phyloP scores from a whole-genome alignment of 306 rosid species.

The Cicer judaicum region DNA sequence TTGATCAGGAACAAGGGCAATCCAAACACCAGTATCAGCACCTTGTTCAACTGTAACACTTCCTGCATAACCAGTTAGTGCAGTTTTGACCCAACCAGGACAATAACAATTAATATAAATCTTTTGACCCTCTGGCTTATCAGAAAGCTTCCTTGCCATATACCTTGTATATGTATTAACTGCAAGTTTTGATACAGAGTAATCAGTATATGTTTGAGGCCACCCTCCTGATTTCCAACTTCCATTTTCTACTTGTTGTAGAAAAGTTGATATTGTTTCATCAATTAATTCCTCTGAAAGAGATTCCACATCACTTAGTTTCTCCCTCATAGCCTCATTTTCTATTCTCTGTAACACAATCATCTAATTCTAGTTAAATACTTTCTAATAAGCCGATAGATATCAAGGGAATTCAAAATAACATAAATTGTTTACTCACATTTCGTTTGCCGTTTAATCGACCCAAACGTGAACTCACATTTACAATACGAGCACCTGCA shows the following conservation, averaged over 20 bases:
- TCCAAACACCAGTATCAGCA: slow-evolving; percentile 96
- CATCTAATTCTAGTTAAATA: background rate
- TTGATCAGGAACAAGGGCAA: slow-evolving; percentile 86
- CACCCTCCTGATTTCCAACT: slow-evolving; percentile 81
- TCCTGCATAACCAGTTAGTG: slow-evolving; percentile 87
- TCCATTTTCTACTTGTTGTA: slow-evolving; percentile 83
- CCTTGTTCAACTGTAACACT: slow-evolving; percentile 77
- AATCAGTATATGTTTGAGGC: slow-evolving; percentile 76
- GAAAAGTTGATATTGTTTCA: slow-evolving; percentile 53
- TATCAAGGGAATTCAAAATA: too few species aligned
- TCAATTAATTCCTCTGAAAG: slow-evolving; percentile 75
- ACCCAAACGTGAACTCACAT: slow-evolving; percentile 82
- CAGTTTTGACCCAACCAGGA: slow-evolving; percentile 97
- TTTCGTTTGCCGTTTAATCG: slow-evolving; percentile 74
- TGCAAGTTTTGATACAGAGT: slow-evolving; percentile 81
- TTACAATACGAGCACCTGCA: slow-evolving; percentile 81
- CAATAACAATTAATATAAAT: slow-evolving; percentile 84
- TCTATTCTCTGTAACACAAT: slow-evolving; percentile 66
- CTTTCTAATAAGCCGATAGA: too few species aligned
- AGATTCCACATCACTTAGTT: slow-evolving; percentile 59
- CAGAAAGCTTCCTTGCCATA: slow-evolving; percentile 66
- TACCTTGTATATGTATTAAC: slow-evolving; percentile 77
- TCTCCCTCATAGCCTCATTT: slow-evolving; percentile 62
- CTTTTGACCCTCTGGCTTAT: slow-evolving; percentile 69
- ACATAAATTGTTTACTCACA: slow-evolving; percentile 54